These are phyloP conservation scores for Sequoia sempervirens DNA, from an alignment of 75 land plant genomes.

Conservation along the genomic window DNA sequence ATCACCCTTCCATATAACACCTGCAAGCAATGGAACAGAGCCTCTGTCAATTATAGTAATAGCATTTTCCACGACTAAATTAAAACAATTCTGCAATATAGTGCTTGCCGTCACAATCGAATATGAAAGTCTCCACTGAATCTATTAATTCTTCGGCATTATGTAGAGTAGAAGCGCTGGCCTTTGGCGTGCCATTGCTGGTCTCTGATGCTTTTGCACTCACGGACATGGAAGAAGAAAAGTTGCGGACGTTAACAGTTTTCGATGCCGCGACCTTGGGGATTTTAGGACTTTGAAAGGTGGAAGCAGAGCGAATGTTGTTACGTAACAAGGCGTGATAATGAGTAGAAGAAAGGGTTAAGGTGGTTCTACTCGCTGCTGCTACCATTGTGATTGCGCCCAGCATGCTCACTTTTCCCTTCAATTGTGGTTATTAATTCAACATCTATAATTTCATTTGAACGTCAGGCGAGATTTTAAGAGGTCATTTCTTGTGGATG, in stretches of 20 bases:
- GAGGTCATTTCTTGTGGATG: neutral
- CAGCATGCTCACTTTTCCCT: neutral
- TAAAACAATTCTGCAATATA: neutral
- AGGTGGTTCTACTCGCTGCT: neutral
- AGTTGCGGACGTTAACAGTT: neutral
- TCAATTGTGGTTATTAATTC: neutral
- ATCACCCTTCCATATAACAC: slow-evolving; percentile 99
- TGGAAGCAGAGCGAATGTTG: neutral
- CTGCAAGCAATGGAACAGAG: slow-evolving; percentile 31
- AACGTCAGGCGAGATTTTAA: neutral
- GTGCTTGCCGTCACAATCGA: slow-evolving; percentile 89
- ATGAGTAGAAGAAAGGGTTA: neutral
- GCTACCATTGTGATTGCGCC: neutral
- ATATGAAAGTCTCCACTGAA: slow-evolving; percentile 92
- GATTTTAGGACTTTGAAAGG: neutral
- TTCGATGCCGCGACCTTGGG: neutral
- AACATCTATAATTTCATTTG: neutral
- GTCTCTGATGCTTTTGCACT: neutral
- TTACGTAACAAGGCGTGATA: neutral
- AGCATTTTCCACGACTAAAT: neutral
- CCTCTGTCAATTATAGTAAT: neutral
- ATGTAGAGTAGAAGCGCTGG: slow-evolving; percentile 49
- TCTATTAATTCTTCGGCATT: slow-evolving; percentile 78
- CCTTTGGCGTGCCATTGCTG: slow-evolving; percentile 15
- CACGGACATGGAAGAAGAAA: neutral